phyloP scores from a whole-genome alignment of 2,329 filamentous ascomycete species.

The Fusarium equiseti region DNA sequence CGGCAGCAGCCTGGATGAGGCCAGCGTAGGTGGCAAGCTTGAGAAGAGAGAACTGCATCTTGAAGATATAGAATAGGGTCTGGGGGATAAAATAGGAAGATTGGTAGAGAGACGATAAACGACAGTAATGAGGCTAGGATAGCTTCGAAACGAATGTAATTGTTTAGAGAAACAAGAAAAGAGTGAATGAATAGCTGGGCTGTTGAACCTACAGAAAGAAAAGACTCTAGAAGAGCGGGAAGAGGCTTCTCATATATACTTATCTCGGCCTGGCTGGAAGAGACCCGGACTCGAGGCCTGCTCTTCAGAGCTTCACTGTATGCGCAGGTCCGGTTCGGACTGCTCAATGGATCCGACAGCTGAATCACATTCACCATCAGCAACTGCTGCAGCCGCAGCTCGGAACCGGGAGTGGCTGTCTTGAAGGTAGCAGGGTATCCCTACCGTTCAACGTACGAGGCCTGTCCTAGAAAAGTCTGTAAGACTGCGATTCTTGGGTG shows the following conservation, averaged over 20 bases:
- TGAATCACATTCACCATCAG: constrained; percentile 2
- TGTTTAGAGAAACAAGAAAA: constrained; percentile 6
- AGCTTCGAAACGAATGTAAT: constrained; percentile 22
- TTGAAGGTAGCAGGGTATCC: constrained; percentile 1
- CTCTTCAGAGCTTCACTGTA: background rate
- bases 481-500: background rate
- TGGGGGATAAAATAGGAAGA: background rate
- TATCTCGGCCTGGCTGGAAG: background rate
- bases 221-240: constrained; percentile 7
- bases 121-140: constrained; percentile 19
- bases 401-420: background rate
- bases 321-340: background rate
- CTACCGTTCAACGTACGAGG: background rate
- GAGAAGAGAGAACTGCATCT: constrained; percentile 24
- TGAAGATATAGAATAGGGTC: background rate
- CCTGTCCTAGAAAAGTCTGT: background rate
- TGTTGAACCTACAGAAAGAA: constrained; percentile 16
- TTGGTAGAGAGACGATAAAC: background rate
- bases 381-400: background rate
- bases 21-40: constrained; percentile 28
- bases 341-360: background rate
- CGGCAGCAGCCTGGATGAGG: constrained; percentile 23
- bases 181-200: constrained; percentile 17
- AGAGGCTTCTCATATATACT: constrained; percentile 28
- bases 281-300: background rate